Conservation (phyloP, 2,329 filamentous ascomycete genomes). For the Chalaropsis ovoidea region DNA sequence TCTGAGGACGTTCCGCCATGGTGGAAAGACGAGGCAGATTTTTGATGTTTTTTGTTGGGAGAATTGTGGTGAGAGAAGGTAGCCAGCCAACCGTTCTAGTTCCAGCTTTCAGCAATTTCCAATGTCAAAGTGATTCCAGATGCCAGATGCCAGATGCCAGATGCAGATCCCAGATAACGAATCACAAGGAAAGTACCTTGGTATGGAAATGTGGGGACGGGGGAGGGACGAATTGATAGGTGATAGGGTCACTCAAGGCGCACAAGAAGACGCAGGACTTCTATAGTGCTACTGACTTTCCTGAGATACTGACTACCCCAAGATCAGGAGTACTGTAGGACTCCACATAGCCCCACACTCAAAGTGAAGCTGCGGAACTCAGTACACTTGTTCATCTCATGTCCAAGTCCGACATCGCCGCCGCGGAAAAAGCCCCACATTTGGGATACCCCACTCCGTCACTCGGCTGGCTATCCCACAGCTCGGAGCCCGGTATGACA, state of each 20-base stretch:
- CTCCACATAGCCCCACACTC: too few species aligned
- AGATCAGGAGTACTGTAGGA: too few species aligned
- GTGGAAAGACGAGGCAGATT: constrained; percentile 26
- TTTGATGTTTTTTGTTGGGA: background rate
- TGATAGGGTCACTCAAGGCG: too few species aligned
- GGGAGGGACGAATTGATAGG: too few species aligned
- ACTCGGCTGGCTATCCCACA: background rate
- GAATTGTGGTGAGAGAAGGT: background rate
- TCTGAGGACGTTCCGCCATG: constrained; percentile 29
- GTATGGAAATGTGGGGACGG: too few species aligned
- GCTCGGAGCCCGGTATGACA: background rate
- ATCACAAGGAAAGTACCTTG: too few species aligned
- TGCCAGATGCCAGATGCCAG: too few species aligned
- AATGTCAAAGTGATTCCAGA: background rate
- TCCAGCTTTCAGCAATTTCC: background rate
- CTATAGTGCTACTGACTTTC: too few species aligned
- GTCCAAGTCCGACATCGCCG: background rate
- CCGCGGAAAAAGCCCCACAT: constrained; percentile 8
- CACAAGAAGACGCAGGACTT: too few species aligned
- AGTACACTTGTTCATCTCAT: background rate
- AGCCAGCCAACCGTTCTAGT: too few species aligned
- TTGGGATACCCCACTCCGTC: background rate
- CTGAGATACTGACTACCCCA: too few species aligned
- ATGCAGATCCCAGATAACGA: too few species aligned
- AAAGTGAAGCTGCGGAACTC: background rate